phyloP scores from a whole-genome alignment of 176 grass and related monocot species.

The Oryza australiensis region DNA sequence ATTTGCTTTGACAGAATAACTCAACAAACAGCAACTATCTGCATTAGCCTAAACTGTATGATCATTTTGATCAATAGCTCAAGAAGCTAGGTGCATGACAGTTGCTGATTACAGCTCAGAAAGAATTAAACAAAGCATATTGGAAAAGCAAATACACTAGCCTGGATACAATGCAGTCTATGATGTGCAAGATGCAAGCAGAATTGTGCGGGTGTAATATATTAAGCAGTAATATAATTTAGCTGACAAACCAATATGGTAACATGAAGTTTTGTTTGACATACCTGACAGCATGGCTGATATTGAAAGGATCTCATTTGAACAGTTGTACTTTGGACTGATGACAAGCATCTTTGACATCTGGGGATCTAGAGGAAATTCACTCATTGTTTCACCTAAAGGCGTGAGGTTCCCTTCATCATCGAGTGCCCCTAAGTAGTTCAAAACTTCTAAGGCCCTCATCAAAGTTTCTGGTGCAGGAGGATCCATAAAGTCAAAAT shows the following conservation, averaged over 20 bases:
- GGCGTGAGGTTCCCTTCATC: constrained; percentile 87
- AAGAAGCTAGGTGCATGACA: constrained; percentile 64
- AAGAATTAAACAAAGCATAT: constrained; percentile 20
- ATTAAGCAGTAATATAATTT: constrained; percentile 15
- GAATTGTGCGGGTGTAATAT: constrained; percentile 7
- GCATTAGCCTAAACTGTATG: constrained; percentile 72
- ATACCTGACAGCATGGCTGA: constrained; percentile 98
- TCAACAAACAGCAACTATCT: constrained; percentile 92
- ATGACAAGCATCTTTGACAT: constrained; percentile 98
- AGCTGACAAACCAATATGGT: background rate
- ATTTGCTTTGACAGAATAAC: constrained; percentile 86
- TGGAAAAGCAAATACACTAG: background rate
- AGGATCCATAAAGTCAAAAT: constrained; percentile 99
- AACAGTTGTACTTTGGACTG: constrained; percentile 94
- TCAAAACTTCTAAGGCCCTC: constrained; percentile 90
- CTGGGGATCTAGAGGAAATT: constrained; percentile 95
- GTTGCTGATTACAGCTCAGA: constrained; percentile 57
- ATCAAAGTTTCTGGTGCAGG: constrained; percentile 95
- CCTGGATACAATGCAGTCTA: constrained; percentile 7
- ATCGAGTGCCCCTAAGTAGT: constrained; percentile 84
- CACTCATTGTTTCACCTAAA: constrained; percentile 92
- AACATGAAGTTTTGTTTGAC: background rate
- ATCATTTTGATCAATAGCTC: constrained; percentile 66
- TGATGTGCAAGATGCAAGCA: background rate
- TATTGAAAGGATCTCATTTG: constrained; percentile 96